Percentiles rank a stretch among this genome's conserved stretches.
Conservation (phyloP, 1,139 yeast genomes). For the Meyerozyma guilliermondii region DNA sequence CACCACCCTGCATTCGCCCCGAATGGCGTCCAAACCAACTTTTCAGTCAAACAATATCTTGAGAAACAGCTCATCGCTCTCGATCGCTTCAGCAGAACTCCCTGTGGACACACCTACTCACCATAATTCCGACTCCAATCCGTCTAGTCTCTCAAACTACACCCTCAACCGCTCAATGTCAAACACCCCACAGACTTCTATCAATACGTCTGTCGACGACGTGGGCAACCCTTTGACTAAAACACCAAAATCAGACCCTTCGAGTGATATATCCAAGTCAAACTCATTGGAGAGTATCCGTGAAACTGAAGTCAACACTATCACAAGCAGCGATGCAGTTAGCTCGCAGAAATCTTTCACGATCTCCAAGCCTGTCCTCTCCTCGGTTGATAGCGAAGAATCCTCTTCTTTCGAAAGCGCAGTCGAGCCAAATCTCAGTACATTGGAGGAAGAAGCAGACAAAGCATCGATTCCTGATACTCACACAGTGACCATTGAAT, state of each 20-base stretch:
- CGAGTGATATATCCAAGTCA: background rate
- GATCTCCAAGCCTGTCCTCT: background rate
- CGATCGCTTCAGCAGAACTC: conserved; percentile 16
- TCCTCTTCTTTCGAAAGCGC: conserved; percentile 4
- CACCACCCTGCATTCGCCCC: background rate
- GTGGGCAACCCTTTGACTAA: conserved; percentile 4
- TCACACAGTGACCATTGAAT: background rate
- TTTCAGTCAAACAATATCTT: conserved; percentile 9
- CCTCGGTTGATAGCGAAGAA: conserved; percentile 1
- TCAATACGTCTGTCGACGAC: conserved; percentile 11
- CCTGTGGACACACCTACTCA: background rate
- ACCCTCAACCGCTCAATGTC: conserved; percentile 25
- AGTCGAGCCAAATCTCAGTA: conserved; percentile 7
- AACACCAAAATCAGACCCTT: background rate
- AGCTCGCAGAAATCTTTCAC: background rate
- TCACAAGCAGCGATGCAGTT: conserved; percentile 3
- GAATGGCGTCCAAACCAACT: background rate
- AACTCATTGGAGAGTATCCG: conserved; percentile 5
- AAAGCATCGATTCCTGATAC: background rate
- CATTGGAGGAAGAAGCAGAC: conserved; percentile 7
- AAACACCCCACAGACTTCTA: conserved; percentile 36
- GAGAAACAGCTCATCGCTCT: conserved; percentile 13
- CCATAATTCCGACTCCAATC: conserved; percentile 7
- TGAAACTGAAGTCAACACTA: conserved; percentile 6
- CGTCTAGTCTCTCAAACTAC: conserved; percentile 19